These are phyloP conservation scores for Fraxinus platypoda DNA, from an alignment of 305 asterid species.

Conservation along the genomic window DNA sequence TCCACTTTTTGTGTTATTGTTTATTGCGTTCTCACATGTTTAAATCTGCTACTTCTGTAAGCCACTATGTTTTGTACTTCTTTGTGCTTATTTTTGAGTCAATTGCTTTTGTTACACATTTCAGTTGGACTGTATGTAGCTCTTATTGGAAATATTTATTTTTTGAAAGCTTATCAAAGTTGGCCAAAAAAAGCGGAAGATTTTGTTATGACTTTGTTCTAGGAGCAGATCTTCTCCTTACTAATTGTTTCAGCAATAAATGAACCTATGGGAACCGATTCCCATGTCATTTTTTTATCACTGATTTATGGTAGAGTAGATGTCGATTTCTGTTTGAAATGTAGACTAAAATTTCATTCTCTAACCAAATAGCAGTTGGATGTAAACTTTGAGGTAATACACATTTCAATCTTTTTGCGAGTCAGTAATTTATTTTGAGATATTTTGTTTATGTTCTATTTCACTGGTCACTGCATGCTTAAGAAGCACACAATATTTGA, in stretches of 20 bases:
- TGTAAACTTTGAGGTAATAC: not conserved
- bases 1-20: not conserved
- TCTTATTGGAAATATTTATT: not conserved
- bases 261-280: no score
- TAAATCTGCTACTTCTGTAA: not conserved
- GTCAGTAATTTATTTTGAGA: not conserved
- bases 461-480: not conserved
- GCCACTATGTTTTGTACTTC: not conserved
- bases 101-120: not conserved
- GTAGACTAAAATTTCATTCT: not conserved
- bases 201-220: not conserved
- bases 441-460: not conserved
- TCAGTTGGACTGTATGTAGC: not conserved
- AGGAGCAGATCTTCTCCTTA: not conserved
- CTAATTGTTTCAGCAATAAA: not conserved
- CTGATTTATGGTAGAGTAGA: not conserved
- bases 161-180: not conserved
- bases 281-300: not conserved
- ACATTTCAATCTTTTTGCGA: not conserved
- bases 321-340: not conserved
- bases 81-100: not conserved
- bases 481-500: not conserved
- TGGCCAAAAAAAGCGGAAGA: not conserved
- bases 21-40: not conserved
- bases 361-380: not conserved